Percentiles rank a stretch among this genome's conserved stretches.
Conservation (phyloP, 805 yeast species). For the Candida endomychidarum region DNA sequence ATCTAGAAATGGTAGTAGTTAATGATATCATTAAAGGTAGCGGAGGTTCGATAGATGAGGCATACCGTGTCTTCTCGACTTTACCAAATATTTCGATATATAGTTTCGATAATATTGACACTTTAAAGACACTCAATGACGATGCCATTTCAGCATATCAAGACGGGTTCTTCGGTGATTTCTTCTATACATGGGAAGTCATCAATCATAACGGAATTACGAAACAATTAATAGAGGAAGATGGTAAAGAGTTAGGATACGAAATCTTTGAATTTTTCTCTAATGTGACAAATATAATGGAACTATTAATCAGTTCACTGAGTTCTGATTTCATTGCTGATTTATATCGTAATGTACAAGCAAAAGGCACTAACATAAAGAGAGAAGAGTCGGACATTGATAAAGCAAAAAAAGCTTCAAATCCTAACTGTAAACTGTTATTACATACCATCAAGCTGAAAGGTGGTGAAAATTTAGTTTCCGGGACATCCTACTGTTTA, state of each 20-base stretch:
- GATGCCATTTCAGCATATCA: background rate
- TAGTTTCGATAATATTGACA: slow-evolving; percentile 1
- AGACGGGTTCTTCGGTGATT: slow-evolving; percentile 1
- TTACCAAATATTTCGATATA: background rate
- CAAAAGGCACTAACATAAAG: no score
- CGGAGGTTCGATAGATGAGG: no score
- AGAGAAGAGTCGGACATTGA: no score
- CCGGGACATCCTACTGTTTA: no score
- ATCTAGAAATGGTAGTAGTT: no score
- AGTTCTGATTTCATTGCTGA: background rate
- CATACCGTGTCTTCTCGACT: no score
- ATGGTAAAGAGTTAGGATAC: background rate
- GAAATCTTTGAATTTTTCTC: background rate
- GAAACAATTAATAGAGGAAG: background rate
- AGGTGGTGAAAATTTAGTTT: no score
- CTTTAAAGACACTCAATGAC: background rate
- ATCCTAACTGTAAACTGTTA: no score
- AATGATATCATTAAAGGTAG: no score
- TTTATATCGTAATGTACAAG: no score
- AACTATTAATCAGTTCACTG: background rate
- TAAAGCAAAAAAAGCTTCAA: no score
- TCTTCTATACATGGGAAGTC: slow-evolving; percentile 1
- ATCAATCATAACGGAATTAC: background rate
- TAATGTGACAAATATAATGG: background rate
- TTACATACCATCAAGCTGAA: no score